Percentiles rank a stretch among this genome's conserved stretches.
These are phyloP conservation scores for Aspergillus bridgeri DNA, from an alignment of 495 filamentous ascomycete genomes.

Conservation along the genomic window DNA sequence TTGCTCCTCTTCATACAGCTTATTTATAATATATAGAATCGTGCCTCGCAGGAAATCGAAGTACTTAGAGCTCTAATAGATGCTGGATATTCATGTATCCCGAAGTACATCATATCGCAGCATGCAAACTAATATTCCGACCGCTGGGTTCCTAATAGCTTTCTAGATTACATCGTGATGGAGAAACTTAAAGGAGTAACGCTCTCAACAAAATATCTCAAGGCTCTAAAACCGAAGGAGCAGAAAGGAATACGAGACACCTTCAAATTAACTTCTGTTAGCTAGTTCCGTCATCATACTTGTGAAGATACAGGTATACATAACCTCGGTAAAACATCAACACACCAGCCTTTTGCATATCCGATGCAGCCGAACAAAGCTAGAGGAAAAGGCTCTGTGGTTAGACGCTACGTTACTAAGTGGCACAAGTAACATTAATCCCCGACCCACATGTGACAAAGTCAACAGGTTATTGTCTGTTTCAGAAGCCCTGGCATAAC, in stretches of 20 bases:
- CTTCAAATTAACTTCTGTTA: not conserved
- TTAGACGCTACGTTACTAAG: no score
- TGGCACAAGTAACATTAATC: no score
- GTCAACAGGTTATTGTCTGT: no score
- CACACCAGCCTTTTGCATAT: no score
- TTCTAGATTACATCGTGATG: slow-evolving; percentile 12
- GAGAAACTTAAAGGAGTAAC: slow-evolving; percentile 9
- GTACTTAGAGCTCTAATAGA: slow-evolving; percentile 1
- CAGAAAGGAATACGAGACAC: slow-evolving; percentile 57
- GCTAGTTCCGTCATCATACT: no score
- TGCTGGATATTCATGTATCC: slow-evolving; percentile 2
- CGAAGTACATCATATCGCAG: slow-evolving; percentile 4
- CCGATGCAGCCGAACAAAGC: no score
- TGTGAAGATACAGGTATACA: not conserved
- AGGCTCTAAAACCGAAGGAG: slow-evolving; percentile 22
- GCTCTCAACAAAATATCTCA: slow-evolving; percentile 1
- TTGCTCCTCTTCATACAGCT: no score
- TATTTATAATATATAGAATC: no score
- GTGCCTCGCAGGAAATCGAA: slow-evolving; percentile 8
- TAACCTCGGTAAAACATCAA: slow-evolving; percentile 5
- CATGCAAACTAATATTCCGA: slow-evolving; percentile 7
- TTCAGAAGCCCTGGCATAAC: no score
- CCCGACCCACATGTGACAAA: no score
- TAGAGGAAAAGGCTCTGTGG: no score
- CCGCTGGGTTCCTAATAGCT: slow-evolving; percentile 5